phyloP scores from a whole-genome alignment of 352 stramenopile species.

The Phytopythium helicoides region DNA sequence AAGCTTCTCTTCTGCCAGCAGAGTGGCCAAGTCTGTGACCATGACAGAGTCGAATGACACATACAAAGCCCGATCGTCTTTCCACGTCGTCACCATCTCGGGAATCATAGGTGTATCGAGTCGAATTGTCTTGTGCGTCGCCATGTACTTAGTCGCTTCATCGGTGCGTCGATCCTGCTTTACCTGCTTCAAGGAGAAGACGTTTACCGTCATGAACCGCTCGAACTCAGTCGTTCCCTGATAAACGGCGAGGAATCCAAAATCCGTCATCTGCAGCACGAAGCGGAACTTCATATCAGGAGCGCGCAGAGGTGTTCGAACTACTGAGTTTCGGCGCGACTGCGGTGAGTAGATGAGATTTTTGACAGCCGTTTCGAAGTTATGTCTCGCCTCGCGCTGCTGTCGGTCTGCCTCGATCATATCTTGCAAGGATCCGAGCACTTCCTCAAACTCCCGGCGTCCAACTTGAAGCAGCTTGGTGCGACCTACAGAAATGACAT shows the following conservation, averaged over 20 bases:
- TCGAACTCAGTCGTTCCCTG: slow-evolving; percentile 59
- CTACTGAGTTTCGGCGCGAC: slow-evolving; percentile 47
- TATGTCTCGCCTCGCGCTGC: slow-evolving; percentile 76
- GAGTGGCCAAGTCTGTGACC: slow-evolving; percentile 58
- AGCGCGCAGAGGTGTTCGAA: slow-evolving; percentile 39
- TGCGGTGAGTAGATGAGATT: slow-evolving; percentile 73
- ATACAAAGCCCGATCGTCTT: slow-evolving; percentile 78
- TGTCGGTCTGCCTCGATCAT: slow-evolving; percentile 86
- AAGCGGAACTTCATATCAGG: slow-evolving; percentile 73
- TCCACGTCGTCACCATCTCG: slow-evolving; percentile 75
- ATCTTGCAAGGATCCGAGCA: slow-evolving; percentile 91
- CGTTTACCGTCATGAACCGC: slow-evolving; percentile 74
- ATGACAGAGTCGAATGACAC: slow-evolving; percentile 72
- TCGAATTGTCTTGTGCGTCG: slow-evolving; percentile 60
- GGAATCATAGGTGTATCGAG: slow-evolving; percentile 68
- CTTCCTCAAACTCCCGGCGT: slow-evolving; percentile 94
- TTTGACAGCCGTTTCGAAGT: slow-evolving; percentile 82
- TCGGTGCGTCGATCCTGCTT: slow-evolving; percentile 66
- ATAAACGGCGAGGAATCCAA: slow-evolving; percentile 69
- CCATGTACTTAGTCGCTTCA: slow-evolving; percentile 70
- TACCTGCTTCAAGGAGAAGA: slow-evolving; percentile 72
- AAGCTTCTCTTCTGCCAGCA: slow-evolving; percentile 59
- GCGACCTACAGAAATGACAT: slow-evolving; percentile 88
- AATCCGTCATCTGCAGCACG: slow-evolving; percentile 74
- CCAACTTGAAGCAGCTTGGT: slow-evolving; percentile 90